Percentiles rank a stretch among this genome's conserved stretches.
These are phyloP conservation scores for Pichia occidentalis DNA, from an alignment of 805 yeast genomes.

Conservation along the genomic window DNA sequence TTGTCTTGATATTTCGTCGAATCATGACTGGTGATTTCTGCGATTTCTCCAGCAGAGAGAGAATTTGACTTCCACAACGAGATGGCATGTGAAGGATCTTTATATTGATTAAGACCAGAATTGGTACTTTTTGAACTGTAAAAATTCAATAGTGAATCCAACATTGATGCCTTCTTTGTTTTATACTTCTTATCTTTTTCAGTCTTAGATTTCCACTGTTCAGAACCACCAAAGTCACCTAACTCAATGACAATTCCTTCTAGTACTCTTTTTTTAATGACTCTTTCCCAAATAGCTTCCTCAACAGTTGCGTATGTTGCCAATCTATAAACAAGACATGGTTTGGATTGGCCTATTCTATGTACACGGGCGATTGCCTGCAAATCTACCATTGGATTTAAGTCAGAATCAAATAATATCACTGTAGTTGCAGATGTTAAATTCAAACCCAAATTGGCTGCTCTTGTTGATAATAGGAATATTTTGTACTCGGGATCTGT, in stretches of 20 bases:
- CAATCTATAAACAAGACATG: constrained; percentile 76
- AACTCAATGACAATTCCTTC: constrained; percentile 69
- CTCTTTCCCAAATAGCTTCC: constrained; percentile 70
- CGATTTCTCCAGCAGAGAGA: constrained; percentile 38
- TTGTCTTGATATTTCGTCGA: constrained; percentile 1
- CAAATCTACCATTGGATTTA: constrained; percentile 96
- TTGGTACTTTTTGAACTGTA: constrained; percentile 29
- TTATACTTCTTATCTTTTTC: constrained; percentile 1
- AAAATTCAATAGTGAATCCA: constrained; percentile 34
- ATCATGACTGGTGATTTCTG: constrained; percentile 30
- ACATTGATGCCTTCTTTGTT: constrained; percentile 13
- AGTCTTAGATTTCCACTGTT: constrained; percentile 11
- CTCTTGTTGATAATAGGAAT: constrained; percentile 80
- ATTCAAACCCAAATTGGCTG: constrained; percentile 93
- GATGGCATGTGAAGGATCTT: constrained; percentile 1
- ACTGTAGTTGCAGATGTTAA: constrained; percentile 85
- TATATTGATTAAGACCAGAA: constrained; percentile 2
- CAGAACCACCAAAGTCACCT: constrained; percentile 45
- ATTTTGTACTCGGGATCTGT: constrained; percentile 35
- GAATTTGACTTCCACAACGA: constrained; percentile 3
- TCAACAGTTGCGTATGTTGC: constrained; percentile 77
- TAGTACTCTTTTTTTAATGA: constrained; percentile 71
- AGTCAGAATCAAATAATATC: constrained; percentile 83
- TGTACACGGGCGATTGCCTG: constrained; percentile 97
- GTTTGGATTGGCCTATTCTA: constrained; percentile 82